Evolutionary conservation across 305 asterid species (phyloP).

Genomic region (Solanum hybrid): DNA sequence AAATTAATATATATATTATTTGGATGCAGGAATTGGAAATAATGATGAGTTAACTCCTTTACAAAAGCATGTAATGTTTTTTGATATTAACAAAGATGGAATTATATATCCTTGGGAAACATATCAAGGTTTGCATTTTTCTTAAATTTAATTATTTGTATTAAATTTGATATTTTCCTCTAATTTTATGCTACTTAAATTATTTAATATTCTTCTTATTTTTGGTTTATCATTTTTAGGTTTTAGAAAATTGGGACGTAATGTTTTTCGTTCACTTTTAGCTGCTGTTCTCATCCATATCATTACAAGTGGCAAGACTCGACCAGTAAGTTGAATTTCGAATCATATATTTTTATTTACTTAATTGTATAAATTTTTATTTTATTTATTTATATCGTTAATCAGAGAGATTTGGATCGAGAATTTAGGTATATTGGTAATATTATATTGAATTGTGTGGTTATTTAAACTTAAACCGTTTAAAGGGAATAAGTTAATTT

Average conservation of each 20-base stretch:
- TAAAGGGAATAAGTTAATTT: background rate
- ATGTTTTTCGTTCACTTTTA: constrained; percentile 7
- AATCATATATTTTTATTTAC: background rate
- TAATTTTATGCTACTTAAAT: background rate
- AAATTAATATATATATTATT: background rate
- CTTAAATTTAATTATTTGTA: background rate
- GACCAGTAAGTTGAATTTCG: constrained; percentile 14
- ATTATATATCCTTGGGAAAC: constrained; percentile 18
- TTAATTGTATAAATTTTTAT: background rate
- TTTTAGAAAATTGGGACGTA: constrained; percentile 24
- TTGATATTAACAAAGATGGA: constrained; percentile 16
- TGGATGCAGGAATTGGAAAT: background rate
- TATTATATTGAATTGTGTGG: background rate
- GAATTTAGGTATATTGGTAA: background rate
- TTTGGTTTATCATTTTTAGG: constrained; percentile 5
- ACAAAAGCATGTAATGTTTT: constrained; percentile 14
- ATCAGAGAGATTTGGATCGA: background rate
- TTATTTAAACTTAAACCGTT: background rate
- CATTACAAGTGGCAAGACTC: constrained; percentile 24
- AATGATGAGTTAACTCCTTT: background rate
- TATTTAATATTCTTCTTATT: background rate
- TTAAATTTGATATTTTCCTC: background rate
- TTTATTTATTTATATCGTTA: background rate
- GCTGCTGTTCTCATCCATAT: constrained; percentile 25
- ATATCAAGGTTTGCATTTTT: constrained; percentile 1